Conservation (phyloP, 2,329 filamentous ascomycete species). For the Ceratocystiopsis brevicomis region DNA sequence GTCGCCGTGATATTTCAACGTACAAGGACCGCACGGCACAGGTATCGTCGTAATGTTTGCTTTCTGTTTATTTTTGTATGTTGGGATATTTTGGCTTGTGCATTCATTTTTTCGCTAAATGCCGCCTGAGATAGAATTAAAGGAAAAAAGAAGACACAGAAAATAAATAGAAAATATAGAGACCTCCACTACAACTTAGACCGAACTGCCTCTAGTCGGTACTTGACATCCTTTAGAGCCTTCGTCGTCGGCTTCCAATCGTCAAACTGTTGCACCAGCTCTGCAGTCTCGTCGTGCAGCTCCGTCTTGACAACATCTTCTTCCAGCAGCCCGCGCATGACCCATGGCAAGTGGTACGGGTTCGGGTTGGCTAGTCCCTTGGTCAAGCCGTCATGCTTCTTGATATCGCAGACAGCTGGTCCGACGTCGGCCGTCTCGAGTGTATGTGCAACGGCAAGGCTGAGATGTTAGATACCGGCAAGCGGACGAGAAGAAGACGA, state of each 20-base stretch:
- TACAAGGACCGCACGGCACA: too few relatives aligned
- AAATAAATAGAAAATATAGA: background rate
- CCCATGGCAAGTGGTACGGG: constrained; percentile 85
- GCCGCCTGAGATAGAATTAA: background rate
- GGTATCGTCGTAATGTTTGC: background rate
- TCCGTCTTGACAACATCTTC: constrained; percentile 79
- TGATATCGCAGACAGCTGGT: constrained; percentile 28
- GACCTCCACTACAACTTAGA: constrained; percentile 48
- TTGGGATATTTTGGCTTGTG: background rate
- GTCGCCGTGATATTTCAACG: too few relatives aligned
- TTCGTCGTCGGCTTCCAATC: constrained; percentile 84
- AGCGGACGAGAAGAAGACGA: constrained; percentile 3
- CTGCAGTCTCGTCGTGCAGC: constrained; percentile 54
- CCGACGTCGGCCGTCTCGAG: constrained; percentile 47
- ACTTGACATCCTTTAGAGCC: constrained; percentile 88
- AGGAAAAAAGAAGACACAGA: background rate
- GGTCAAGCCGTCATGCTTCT: constrained; percentile 28
- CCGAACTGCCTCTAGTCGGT: constrained; percentile 74
- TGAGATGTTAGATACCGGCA: constrained; percentile 3
- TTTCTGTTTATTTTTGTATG: background rate
- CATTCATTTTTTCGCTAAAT: too few relatives aligned
- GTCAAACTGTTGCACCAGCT: constrained; percentile 75
- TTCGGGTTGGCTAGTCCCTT: constrained; percentile 41
- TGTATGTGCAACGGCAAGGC: constrained; percentile 51
- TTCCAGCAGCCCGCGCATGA: constrained; percentile 81